Conservation (phyloP, 176 grass and related monocot genomes). For the Raddia guianensis region DNA sequence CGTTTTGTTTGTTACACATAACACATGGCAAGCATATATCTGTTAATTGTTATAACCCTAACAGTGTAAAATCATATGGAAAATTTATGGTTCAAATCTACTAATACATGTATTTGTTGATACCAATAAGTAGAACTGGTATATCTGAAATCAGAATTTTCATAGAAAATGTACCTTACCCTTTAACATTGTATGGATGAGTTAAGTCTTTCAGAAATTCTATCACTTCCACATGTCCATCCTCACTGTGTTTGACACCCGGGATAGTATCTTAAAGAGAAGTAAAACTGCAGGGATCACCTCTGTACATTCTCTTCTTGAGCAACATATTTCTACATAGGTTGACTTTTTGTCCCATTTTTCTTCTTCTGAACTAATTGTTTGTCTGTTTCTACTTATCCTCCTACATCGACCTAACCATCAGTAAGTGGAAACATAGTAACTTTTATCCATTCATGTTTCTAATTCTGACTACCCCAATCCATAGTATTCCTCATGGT, state of each 20-base stretch:
- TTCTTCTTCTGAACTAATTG: background rate
- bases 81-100: background rate
- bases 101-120: background rate
- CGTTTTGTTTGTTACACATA: background rate
- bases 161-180: background rate
- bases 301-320: background rate
- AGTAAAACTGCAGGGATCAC: background rate
- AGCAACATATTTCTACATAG: background rate
- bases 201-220: background rate
- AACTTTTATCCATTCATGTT: background rate
- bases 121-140: background rate
- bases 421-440: background rate
- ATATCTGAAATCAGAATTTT: slow-evolving; percentile 6
- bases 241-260: background rate
- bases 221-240: background rate
- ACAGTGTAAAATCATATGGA: background rate
- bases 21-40: slow-evolving; percentile 7
- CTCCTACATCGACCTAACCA: background rate
- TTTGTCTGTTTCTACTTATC: background rate
- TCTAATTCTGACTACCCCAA: background rate
- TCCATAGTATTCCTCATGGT: no score
- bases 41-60: slow-evolving; percentile 3
- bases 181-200: background rate
- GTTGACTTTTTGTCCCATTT: slow-evolving; percentile 24
- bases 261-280: background rate